A percentile compares a stretch with the other conserved stretches of the same genome.
phyloP scores from a whole-genome alignment of 805 yeast genomes.

The Vanderwaltozyma tropicalis region DNA sequence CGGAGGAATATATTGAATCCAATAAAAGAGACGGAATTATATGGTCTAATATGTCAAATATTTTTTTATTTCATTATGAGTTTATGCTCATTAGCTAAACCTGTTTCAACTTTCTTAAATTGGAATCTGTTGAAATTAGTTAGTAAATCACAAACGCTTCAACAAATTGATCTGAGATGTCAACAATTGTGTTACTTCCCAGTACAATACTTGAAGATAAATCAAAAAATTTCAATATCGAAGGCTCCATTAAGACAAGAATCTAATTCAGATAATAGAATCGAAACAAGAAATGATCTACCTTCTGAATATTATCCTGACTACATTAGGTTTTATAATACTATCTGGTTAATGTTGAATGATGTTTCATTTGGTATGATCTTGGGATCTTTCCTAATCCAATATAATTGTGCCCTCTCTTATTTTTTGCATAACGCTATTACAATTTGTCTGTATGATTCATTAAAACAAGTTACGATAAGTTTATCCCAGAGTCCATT shows the following conservation, averaged over 20 bases:
- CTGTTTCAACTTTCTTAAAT: conserved; percentile 12
- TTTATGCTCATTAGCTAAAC: conserved; percentile 11
- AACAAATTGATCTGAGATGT: conserved; percentile 68
- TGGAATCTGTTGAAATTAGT: conserved; percentile 11
- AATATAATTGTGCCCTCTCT: conserved; percentile 31
- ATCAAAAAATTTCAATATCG: conserved; percentile 8
- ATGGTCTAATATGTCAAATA: background rate
- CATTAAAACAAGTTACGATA: conserved; percentile 39
- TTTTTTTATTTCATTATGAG: conserved; percentile 4
- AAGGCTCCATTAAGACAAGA: conserved; percentile 11
- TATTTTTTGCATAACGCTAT: conserved; percentile 24
- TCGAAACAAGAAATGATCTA: conserved; percentile 13
- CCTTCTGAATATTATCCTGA: conserved; percentile 44
- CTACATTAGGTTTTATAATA: conserved; percentile 73
- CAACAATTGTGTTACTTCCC: conserved; percentile 75
- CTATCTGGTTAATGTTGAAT: conserved; percentile 77
- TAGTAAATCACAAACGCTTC: conserved; percentile 48
- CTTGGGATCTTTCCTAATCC: conserved; percentile 39
- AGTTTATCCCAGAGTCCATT: conserved; percentile 89
- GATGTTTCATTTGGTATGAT: conserved; percentile 70
- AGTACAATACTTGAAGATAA: conserved; percentile 54
- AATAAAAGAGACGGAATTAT: background rate
- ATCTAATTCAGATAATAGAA: conserved; percentile 7
- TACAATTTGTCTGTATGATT: conserved; percentile 27
- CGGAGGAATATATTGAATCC: background rate